Evolutionary conservation across 306 rosid species (phyloP), one percentile per base, ranked within the genome.

Genomic region (Lithocarpus polystachyus): DNA sequence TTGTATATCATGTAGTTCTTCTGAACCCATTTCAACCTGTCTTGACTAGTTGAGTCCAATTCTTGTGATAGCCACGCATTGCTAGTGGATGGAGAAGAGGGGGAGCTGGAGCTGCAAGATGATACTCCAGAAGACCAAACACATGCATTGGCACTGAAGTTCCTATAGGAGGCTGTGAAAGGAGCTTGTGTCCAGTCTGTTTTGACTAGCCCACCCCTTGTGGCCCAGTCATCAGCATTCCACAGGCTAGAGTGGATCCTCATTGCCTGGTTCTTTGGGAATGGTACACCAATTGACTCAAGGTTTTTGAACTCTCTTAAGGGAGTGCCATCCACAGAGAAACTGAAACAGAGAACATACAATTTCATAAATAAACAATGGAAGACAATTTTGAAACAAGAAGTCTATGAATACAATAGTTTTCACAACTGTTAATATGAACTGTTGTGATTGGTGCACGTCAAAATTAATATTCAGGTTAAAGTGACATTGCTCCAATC

Each of bases 191-290:
- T 69, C 95, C 97, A 92, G 57, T 92, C 90, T 2, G 97, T 86
- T 59, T 90, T 92, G 2, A 90, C 92, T 1, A 87, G 82, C 0
- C 94, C 97, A 0, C 97, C 96, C 18, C 96, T 90, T 1, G 96
- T 93, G 4, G 97, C 97, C 97, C 94, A 93, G 14, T 93, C 97
- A 73, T 93, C 96, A 0, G 96, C 93, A 81, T 90, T 89, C 97
- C 95, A 92, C 0, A 92, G 76, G 65, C 93, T 92, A 0, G 94
- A 87, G 53, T 88, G 79, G 13, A 90, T 81, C 23, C 90, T 86
- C 95, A 92, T 90, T 4, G 92, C 68, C n/a, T 92, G 94, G 2
- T 67, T 52, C 82, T 83, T 89, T 0, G 93, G 97, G 48, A 87
- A 92, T 5, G 88, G 84, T 4, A 89, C 79, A 10, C 94, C 94